Evolutionary conservation across 148 eudicot genomes (phyloP), one percentile per base, ranked within the genome.

Genomic region (Rheum nobile): DNA sequence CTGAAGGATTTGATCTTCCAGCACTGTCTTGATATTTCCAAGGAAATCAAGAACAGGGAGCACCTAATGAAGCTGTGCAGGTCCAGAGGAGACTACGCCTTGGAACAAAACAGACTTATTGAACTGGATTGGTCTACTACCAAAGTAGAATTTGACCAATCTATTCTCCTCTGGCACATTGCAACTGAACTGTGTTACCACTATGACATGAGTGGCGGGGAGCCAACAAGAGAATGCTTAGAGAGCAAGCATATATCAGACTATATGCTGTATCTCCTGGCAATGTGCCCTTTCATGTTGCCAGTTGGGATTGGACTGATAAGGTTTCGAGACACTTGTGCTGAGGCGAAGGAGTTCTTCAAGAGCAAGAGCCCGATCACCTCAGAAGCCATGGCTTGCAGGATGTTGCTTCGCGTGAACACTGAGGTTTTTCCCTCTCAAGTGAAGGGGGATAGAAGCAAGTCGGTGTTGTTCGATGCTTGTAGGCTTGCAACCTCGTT

Each of bases 101-200:
- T 81, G 31, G 16, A 12, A 47, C 6, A 61, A n/a, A 12, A 31
- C 8, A 3, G 4, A 16, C 63, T 4, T 59, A 12, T 34, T 11
- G 34, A 72, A 75, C 38, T 46, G 35, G 28, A 26, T 17, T 78
- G 85, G 80, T 80, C 79, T 6, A 72, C 63, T 16, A 70, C 68
- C 10, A 55, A 75, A 26, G 74, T 77, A 16, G 85, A 86, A n/a
- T 84, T 84, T 41, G 87, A 86, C 67, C 81, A 81, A 71, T 82
- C 83, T 63, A 77, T 86, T 47, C 86, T 86, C 52, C 48, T 86
- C 31, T 86, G 83, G 87, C 89, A 86, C 84, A 86, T 86, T 79
- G 87, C 89, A 6, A 86, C 89, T 16, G 85, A 84, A 13, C 75
- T 86, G 2, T 86, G 89, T 71, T 81, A 80, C 48, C 67, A 80